Evolutionary conservation across 1,139 yeast species (phyloP), one percentile per base, ranked within the genome.

Genomic region (Pichia terricola): DNA sequence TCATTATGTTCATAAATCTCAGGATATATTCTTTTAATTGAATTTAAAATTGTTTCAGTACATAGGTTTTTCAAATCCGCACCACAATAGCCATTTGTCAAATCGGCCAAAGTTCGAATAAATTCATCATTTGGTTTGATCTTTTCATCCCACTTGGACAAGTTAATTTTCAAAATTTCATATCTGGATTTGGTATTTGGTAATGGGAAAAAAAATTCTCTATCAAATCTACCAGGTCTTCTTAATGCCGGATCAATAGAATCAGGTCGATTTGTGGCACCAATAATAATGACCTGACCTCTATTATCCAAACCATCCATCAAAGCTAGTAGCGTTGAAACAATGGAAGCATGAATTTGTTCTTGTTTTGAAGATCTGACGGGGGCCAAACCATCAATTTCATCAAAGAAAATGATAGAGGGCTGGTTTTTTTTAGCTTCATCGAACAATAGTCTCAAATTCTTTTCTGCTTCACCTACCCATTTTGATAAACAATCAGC

Each of bases 401-500:
- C 98, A 67, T 91, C 99, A 58, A 91, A 89, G 63, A 89, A 89
- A 22, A 89, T 89, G 47, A 91, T 89, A 6, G 95, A 79, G 3
- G 99, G 98, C 62, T 94, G 98, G 54, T 89, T 91, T 52, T 86
- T 87, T 56, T 84, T 83, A 1, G 99, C 99, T 63, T 91, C 97
- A 63, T 91, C 98, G 61, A 91, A 91, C 44, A 91, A 66, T 39
- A 91, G 67, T 48, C 99, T 70, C 50, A 91, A 70, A 62, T 91
- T 96, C 54, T 98, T 74, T 65, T 91, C 99, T 5, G 98, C 97
- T 64, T 91, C 99, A 57, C 99, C 99, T 5, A 91, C 97, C 98
- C 98, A 91, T 66, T 94, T 94, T 43, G 96, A 85, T 54, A 91
- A 68, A 62, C 95, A 86, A 62, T 94, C 99, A 0, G 98, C 97